These are phyloP conservation scores for Ogataea hybrid DNA, from an alignment of 1,139 yeast genomes.

Conservation along the genomic window DNA sequence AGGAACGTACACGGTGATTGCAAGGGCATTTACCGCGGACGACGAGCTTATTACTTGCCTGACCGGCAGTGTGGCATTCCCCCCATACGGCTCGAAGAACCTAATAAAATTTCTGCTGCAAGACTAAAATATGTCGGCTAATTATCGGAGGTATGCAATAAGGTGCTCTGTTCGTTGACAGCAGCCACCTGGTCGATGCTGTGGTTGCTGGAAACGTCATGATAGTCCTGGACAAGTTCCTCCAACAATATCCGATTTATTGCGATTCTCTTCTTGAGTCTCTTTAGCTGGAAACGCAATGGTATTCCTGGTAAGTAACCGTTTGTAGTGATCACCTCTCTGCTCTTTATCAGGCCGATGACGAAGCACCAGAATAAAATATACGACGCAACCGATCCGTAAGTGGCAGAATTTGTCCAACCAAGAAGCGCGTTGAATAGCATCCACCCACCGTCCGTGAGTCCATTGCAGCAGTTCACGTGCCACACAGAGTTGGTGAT, in stretches of 20 bases:
- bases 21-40: slow-evolving; percentile 83
- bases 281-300: slow-evolving; percentile 53
- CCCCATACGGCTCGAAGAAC: slow-evolving; percentile 25
- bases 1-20: slow-evolving; percentile 81
- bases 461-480: slow-evolving; percentile 94
- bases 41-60: slow-evolving; percentile 83
- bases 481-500: slow-evolving; percentile 84
- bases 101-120: not conserved
- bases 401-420: slow-evolving; percentile 95
- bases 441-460: slow-evolving; percentile 91
- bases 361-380: slow-evolving; percentile 72
- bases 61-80: slow-evolving; percentile 73
- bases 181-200: slow-evolving; percentile 5
- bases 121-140: not conserved
- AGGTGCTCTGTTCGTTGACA: slow-evolving; percentile 4
- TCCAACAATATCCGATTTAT: slow-evolving; percentile 23
- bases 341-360: slow-evolving; percentile 47
- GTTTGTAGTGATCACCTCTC: slow-evolving; percentile 58
- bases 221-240: slow-evolving; percentile 29
- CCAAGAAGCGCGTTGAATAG: slow-evolving; percentile 88
- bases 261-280: slow-evolving; percentile 48
- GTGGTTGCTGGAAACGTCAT: slow-evolving; percentile 28
- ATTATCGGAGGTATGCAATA: slow-evolving; percentile 3
- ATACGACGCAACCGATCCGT: slow-evolving; percentile 84
- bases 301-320: slow-evolving; percentile 65